A percentile compares a stretch with the other conserved stretches of the same genome.
Evolutionary conservation across 2,329 filamentous ascomycete species (phyloP).

Genomic region (Stachybotrys echinatus): DNA sequence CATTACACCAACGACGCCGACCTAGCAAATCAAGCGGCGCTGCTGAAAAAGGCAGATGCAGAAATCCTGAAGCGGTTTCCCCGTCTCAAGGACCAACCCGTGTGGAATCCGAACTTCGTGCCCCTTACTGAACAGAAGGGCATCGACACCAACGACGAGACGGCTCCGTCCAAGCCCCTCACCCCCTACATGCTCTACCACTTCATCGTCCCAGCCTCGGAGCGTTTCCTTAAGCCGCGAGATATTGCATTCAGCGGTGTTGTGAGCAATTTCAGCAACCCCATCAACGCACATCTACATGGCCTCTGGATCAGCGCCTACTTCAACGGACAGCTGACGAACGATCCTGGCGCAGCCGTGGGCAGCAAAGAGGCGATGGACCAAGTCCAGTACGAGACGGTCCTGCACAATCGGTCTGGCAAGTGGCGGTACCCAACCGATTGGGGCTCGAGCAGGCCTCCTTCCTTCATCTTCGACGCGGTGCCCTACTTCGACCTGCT

Average conservation of each 20-base stretch:
- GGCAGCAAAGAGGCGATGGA: constrained; percentile 27
- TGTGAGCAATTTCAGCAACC: constrained; percentile 35
- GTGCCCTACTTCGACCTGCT: constrained; percentile 69
- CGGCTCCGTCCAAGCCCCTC: constrained; percentile 13
- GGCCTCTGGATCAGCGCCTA: constrained; percentile 63
- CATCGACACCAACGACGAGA: constrained; percentile 22
- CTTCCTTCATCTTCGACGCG: constrained; percentile 72
- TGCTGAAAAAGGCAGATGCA: constrained; percentile 39
- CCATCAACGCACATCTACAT: constrained; percentile 38
- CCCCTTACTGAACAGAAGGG: constrained; percentile 35
- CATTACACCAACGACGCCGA: constrained; percentile 13
- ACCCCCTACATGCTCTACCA: constrained; percentile 36
- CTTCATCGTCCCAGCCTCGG: constrained; percentile 38
- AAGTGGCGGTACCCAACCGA: constrained; percentile 64
- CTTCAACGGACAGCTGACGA: constrained; percentile 33
- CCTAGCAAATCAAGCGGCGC: constrained; percentile 26
- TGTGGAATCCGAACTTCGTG: constrained; percentile 38
- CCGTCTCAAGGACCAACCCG: constrained; percentile 44
- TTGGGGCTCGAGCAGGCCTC: constrained; percentile 50
- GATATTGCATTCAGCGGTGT: constrained; percentile 41
- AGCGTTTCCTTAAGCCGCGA: constrained; percentile 24
- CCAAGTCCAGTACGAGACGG: constrained; percentile 45
- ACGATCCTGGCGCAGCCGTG: constrained; percentile 11
- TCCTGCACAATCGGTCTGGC: constrained; percentile 63
- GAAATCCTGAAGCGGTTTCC: constrained; percentile 51